These are phyloP conservation scores for Yarrowia sp. DNA, from an alignment of 805 yeast genomes.

Conservation along the genomic window DNA sequence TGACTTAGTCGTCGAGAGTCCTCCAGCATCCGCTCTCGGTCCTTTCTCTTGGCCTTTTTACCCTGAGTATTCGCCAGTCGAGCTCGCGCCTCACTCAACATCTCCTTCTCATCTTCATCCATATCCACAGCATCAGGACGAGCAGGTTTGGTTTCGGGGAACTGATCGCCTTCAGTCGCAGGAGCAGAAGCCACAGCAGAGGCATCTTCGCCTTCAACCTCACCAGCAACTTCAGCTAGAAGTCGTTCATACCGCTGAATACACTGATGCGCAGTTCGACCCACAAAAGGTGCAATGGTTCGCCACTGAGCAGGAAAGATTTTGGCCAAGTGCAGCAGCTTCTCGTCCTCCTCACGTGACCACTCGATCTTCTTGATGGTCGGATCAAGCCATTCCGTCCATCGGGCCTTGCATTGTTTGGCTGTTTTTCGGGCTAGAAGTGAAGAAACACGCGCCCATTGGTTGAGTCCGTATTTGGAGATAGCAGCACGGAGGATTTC, in stretches of 20 bases:
- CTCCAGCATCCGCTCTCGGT: conserved; percentile 75
- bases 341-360: conserved; percentile 73
- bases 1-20: conserved; percentile 75
- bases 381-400: conserved; percentile 89
- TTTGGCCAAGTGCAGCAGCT: conserved; percentile 62
- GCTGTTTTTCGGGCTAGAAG: conserved; percentile 82
- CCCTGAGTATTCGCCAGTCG: conserved; percentile 91
- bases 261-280: conserved; percentile 83
- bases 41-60: conserved; percentile 87
- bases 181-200: conserved; percentile 46
- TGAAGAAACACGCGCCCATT: conserved; percentile 92
- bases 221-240: conserved; percentile 51
- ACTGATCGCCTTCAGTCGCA: conserved; percentile 48
- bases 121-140: conserved; percentile 74
- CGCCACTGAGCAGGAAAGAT: conserved; percentile 93
- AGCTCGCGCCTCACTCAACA: conserved; percentile 93
- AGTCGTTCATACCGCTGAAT: conserved; percentile 78
- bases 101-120: conserved; percentile 86
- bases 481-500: conserved; percentile 88
- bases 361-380: conserved; percentile 61
- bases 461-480: conserved; percentile 87
- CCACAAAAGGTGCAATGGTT: conserved; percentile 75
- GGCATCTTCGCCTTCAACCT: conserved; percentile 35
- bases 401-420: conserved; percentile 85
- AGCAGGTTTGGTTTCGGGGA: conserved; percentile 77